These are phyloP conservation scores for Knoxdaviesia proteae DNA, from an alignment of 2,329 filamentous ascomycete species.

Conservation along the genomic window DNA sequence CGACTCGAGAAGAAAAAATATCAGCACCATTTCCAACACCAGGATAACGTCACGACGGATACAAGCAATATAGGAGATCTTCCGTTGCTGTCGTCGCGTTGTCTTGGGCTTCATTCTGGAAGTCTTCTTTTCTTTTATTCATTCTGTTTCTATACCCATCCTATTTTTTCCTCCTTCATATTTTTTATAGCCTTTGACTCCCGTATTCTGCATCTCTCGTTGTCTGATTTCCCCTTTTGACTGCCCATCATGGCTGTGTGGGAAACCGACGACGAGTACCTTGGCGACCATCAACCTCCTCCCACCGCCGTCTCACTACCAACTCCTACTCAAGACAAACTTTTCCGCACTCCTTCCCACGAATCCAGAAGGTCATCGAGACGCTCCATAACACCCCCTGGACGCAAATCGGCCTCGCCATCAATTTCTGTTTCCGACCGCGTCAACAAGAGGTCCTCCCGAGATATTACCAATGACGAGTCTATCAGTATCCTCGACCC, in stretches of 20 bases:
- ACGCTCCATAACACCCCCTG: slow-evolving; percentile 45
- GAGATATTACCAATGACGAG: slow-evolving; percentile 44
- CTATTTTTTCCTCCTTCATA: no score
- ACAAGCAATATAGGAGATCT: no score
- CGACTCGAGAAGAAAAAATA: no score
- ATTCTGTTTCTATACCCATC: no score
- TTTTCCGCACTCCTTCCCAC: slow-evolving; percentile 52
- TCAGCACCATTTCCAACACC: no score
- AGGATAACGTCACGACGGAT: no score
- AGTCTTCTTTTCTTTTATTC: no score
- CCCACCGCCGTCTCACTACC: slow-evolving; percentile 32
- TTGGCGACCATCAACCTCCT: slow-evolving; percentile 30
- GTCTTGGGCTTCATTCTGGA: no score
- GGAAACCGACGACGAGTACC: slow-evolving; percentile 43
- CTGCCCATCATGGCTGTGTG: slow-evolving; percentile 27
- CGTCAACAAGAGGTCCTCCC: slow-evolving; percentile 28
- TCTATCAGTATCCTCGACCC: slow-evolving; percentile 62
- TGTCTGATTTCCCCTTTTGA: neutral
- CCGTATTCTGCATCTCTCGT: no score
- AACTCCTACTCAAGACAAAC: slow-evolving; percentile 32
- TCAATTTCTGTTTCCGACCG: slow-evolving; percentile 20
- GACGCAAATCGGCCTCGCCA: slow-evolving; percentile 32
- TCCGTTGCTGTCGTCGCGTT: no score
- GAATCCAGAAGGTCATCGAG: slow-evolving; percentile 34
- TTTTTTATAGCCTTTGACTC: no score